Evolutionary conservation across 441 rosid genomes (phyloP).

Genomic region (Macaranga tanarius): DNA sequence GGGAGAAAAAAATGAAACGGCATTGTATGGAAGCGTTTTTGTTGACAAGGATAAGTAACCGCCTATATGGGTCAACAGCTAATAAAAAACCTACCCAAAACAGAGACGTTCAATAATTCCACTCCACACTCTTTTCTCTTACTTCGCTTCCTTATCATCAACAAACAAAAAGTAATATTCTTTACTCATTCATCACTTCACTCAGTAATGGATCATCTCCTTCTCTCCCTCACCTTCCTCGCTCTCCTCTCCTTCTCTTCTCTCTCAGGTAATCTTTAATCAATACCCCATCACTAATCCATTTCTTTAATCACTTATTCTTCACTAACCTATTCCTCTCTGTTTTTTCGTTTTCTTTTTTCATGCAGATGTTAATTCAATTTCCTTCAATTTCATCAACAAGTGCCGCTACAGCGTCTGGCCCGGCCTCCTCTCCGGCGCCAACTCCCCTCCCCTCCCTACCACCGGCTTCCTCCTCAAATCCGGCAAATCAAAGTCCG

Average conservation of each 20-base stretch:
- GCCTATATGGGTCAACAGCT: too few relatives aligned
- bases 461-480: slow-evolving; percentile 75
- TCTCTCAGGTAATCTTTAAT: slow-evolving; percentile 39
- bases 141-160: too few relatives aligned
- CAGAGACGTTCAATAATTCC: too few relatives aligned
- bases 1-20: too few relatives aligned
- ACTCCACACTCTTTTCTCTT: too few relatives aligned
- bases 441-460: slow-evolving; percentile 54
- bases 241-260: slow-evolving; percentile 28
- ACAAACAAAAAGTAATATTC: slow-evolving; percentile 33
- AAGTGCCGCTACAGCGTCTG: slow-evolving; percentile 71
- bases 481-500: slow-evolving; percentile 51
- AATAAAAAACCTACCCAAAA: too few relatives aligned
- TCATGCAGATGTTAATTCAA: slow-evolving; percentile 42
- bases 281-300: too few relatives aligned
- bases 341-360: neutral
- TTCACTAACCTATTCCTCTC: neutral
- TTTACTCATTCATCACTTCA: slow-evolving; percentile 3
- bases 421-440: slow-evolving; percentile 89
- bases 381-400: slow-evolving; percentile 69
- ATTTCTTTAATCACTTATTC: too few relatives aligned
- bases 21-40: too few relatives aligned
- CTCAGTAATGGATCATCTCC: slow-evolving; percentile 36
- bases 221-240: slow-evolving; percentile 24
- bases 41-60: too few relatives aligned